phyloP scores from a whole-genome alignment of 2,329 filamentous ascomycete genomes.

The Sporothrix curviconia region DNA sequence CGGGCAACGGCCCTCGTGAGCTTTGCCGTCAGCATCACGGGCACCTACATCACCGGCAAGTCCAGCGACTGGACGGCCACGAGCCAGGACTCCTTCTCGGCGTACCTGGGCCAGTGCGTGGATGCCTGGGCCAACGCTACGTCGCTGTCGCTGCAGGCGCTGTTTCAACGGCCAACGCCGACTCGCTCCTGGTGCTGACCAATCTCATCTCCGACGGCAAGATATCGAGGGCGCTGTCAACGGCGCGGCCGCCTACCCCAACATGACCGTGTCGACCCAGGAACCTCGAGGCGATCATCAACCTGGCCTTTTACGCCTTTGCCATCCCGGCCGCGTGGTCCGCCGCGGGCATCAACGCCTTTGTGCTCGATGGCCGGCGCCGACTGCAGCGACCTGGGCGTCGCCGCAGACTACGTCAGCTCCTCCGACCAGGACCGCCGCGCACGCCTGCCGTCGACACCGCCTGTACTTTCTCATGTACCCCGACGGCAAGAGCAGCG shows the following conservation, averaged over 20 bases:
- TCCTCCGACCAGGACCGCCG: slow-evolving; percentile 13
- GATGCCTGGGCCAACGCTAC: slow-evolving; percentile 23
- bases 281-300: neutral
- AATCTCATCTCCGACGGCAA: slow-evolving; percentile 26
- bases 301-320: slow-evolving; percentile 26
- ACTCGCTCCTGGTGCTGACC: slow-evolving; percentile 22
- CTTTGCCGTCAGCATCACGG: neutral
- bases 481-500: slow-evolving; percentile 24
- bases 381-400: slow-evolving; percentile 22
- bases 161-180: slow-evolving; percentile 26
- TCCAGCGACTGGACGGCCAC: slow-evolving; percentile 25
- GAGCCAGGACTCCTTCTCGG: slow-evolving; percentile 24
- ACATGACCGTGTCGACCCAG: neutral
- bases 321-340: slow-evolving; percentile 29
- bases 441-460: slow-evolving; percentile 24
- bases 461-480: slow-evolving; percentile 28
- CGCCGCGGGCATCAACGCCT: slow-evolving; percentile 23
- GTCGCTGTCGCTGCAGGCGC: slow-evolving; percentile 8
- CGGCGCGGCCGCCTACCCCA: slow-evolving; percentile 6
- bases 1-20: no score
- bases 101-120: slow-evolving; percentile 25
- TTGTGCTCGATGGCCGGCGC: slow-evolving; percentile 30
- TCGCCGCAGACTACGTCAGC: slow-evolving; percentile 22
- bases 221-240: slow-evolving; percentile 20
- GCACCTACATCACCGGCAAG: slow-evolving; percentile 19